These are phyloP conservation scores for Leishmania major DNA, from an alignment of 208 protist species.

Conservation along the genomic window DNA sequence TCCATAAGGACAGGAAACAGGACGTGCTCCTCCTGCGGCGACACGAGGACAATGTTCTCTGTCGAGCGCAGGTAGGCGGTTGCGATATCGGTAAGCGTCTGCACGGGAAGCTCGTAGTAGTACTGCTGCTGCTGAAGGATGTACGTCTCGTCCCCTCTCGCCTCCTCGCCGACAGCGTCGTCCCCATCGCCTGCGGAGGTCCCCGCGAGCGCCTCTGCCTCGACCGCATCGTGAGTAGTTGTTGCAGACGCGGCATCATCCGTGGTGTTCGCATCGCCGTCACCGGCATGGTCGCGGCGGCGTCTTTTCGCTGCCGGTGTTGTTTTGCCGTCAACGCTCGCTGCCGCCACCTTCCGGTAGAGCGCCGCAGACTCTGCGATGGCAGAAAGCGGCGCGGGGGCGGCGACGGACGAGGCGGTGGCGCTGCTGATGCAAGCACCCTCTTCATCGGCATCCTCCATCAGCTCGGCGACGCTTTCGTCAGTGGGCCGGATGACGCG, in stretches of 20 bases:
- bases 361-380: slow-evolving; percentile 9
- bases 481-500: slow-evolving; percentile 27
- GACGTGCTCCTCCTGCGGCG: slow-evolving; percentile 60
- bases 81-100: slow-evolving; percentile 40
- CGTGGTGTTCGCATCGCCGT: background rate
- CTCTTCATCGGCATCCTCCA: slow-evolving; percentile 27
- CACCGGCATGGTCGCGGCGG: background rate
- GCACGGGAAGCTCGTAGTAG: slow-evolving; percentile 31
- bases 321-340: background rate
- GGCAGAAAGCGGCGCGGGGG: slow-evolving; percentile 9
- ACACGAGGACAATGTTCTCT: slow-evolving; percentile 53
- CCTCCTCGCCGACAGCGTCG: background rate
- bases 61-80: slow-evolving; percentile 56
- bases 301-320: background rate
- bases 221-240: background rate
- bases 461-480: slow-evolving; percentile 22
- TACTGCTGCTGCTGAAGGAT: slow-evolving; percentile 20
- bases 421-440: background rate
- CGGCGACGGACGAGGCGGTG: background rate
- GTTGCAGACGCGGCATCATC: background rate
- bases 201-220: background rate
- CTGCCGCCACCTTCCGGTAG: slow-evolving; percentile 6
- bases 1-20: slow-evolving; percentile 74
- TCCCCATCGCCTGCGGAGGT: background rate
- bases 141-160: background rate